Evolutionary conservation across 78 protist species (phyloP).

Genomic region (Pigoraptor vietnamica): DNA sequence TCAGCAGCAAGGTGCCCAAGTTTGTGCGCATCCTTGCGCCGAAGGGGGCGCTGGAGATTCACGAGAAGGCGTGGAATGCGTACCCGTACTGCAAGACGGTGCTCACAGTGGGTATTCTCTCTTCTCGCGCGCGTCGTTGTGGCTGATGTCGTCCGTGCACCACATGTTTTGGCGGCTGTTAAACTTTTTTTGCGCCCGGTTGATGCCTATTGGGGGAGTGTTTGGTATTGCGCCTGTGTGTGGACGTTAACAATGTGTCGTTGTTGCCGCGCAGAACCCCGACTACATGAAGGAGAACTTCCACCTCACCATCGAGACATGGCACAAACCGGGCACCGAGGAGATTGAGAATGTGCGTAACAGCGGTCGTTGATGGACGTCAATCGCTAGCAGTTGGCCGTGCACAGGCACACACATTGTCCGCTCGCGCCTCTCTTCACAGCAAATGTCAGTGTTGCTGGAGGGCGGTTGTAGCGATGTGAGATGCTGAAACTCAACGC

Average conservation of each 20-base stretch:
- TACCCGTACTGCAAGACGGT: conserved; percentile 80
- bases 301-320: conserved; percentile 53
- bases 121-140: background rate
- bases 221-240: too few relatives aligned
- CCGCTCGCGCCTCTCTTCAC: too few relatives aligned
- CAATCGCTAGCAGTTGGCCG: too few relatives aligned
- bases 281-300: conserved; percentile 57
- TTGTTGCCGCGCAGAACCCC: background rate
- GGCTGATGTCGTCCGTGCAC: too few relatives aligned
- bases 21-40: conserved; percentile 51
- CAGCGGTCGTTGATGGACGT: background rate
- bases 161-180: too few relatives aligned
- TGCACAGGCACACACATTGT: too few relatives aligned
- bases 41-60: conserved; percentile 49
- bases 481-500: too few relatives aligned
- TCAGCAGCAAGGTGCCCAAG: conserved; percentile 23
- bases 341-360: background rate
- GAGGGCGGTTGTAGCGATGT: too few relatives aligned
- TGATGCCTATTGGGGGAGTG: too few relatives aligned
- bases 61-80: conserved; percentile 87
- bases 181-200: too few relatives aligned
- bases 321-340: conserved; percentile 44
- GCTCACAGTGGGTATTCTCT: background rate
- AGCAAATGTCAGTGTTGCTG: too few relatives aligned
- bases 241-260: background rate